Conservation (phyloP, 1,284 basidiomycete genomes). For the Apiotrichum brassicae region DNA sequence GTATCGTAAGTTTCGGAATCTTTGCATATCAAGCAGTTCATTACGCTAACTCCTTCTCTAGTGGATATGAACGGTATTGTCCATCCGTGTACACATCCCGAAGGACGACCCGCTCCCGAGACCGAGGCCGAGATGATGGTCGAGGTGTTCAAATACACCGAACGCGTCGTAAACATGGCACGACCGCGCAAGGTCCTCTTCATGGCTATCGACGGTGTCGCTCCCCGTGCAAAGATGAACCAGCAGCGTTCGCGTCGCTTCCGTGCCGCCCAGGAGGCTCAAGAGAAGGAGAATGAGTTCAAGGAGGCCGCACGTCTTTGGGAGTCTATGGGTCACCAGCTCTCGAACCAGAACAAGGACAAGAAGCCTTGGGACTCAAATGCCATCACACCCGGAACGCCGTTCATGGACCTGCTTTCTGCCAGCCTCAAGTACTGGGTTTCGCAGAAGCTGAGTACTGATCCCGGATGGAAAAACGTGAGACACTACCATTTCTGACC, state of each 20-base stretch:
- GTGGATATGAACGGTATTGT: constrained; percentile 58
- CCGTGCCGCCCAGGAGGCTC: constrained; percentile 87
- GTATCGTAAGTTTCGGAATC: constrained; percentile 60
- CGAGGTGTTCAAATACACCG: constrained; percentile 94
- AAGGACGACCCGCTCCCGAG: constrained; percentile 89
- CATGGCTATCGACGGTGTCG: constrained; percentile 99
- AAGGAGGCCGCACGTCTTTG: constrained; percentile 75
- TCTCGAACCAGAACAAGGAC: constrained; percentile 76
- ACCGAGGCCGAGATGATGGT: constrained; percentile 99
- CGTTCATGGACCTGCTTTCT: constrained; percentile 94
- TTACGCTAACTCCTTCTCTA: too few relatives aligned
- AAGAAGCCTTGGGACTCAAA: constrained; percentile 95
- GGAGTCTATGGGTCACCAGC: constrained; percentile 88
- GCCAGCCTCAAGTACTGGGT: constrained; percentile 92
- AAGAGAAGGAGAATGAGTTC: constrained; percentile 82
- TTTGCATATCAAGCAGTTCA: constrained; percentile 5
- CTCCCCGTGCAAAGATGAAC: constrained; percentile 98
- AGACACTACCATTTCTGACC: constrained; percentile 28
- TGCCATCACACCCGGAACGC: constrained; percentile 94
- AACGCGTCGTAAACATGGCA: constrained; percentile 95
- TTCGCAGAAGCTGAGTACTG: constrained; percentile 86
- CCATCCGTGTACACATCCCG: constrained; percentile 97
- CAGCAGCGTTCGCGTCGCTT: constrained; percentile 96
- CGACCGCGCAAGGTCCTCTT: constrained; percentile 89
- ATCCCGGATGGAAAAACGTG: constrained; percentile 91